These are phyloP conservation scores for Aspergillus tubingensis DNA, from an alignment of 2,329 filamentous ascomycete genomes.

Conservation along the genomic window DNA sequence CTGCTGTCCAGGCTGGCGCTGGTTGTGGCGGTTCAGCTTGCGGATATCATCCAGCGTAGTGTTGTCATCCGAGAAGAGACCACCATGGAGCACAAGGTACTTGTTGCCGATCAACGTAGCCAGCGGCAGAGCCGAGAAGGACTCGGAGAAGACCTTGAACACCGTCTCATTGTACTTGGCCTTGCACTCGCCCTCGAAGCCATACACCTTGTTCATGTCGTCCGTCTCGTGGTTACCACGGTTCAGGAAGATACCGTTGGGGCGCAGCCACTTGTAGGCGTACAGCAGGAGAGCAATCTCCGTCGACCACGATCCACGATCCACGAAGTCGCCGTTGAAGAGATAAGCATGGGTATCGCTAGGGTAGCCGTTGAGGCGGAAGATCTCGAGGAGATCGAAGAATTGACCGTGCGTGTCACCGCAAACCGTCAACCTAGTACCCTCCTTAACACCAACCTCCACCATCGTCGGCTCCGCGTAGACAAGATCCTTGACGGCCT, in stretches of 20 bases:
- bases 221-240: conserved; percentile 98
- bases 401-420: conserved; percentile 98
- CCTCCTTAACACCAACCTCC: conserved; percentile 78
- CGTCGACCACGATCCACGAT: conserved; percentile 96
- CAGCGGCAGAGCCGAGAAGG: conserved; percentile 89
- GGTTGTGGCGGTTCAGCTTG: conserved; percentile 85
- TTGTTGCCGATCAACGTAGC: conserved; percentile 90
- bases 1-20: conserved; percentile 87
- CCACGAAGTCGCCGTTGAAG: conserved; percentile 98
- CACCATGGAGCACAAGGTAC: conserved; percentile 90
- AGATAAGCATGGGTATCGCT: conserved; percentile 87
- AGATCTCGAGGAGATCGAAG: conserved; percentile 95
- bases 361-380: conserved; percentile 84
- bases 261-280: conserved; percentile 94
- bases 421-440: conserved; percentile 84
- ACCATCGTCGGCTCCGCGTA: conserved; percentile 97
- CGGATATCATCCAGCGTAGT: conserved; percentile 90
- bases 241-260: conserved; percentile 89
- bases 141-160: conserved; percentile 98
- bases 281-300: conserved; percentile 93
- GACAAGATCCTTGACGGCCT: conserved; percentile 85
- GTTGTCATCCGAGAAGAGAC: conserved; percentile 92
- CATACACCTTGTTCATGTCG: conserved; percentile 98
- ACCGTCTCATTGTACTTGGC: conserved; percentile 95
- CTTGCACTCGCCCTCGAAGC: conserved; percentile 97